Conservation (phyloP, 805 yeast genomes). For the Saccharomycopsis vini region DNA sequence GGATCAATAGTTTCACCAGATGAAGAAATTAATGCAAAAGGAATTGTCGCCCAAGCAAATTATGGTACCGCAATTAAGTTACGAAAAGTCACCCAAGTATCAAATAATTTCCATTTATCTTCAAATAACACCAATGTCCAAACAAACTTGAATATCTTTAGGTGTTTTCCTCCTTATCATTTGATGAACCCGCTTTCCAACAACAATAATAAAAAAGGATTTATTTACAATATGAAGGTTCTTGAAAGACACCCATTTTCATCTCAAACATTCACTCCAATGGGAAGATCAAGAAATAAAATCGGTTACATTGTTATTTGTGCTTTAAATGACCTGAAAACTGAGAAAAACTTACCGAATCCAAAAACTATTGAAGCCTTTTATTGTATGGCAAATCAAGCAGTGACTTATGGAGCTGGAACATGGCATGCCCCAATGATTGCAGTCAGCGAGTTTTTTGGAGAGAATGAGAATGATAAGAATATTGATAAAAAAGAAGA, state of each 20-base stretch:
- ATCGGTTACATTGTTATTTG: conserved; percentile 72
- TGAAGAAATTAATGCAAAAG: conserved; percentile 9
- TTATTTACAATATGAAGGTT: conserved; percentile 48
- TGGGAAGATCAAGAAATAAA: conserved; percentile 62
- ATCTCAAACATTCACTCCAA: conserved; percentile 85
- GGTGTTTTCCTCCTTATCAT: conserved; percentile 72
- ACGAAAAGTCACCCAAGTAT: conserved; percentile 60
- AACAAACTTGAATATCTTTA: conserved; percentile 74
- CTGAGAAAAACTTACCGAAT: conserved; percentile 46
- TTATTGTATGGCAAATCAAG: conserved; percentile 70
- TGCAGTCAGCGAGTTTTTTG: conserved; percentile 28
- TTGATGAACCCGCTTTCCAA: conserved; percentile 28
- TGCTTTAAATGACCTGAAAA: conserved; percentile 39
- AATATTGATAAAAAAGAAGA: conserved; percentile 52
- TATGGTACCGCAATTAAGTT: conserved; percentile 90
- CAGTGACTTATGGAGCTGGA: conserved; percentile 76
- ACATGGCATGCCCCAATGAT: conserved; percentile 98
- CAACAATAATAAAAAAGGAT: conserved; percentile 5
- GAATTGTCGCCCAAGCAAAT: conserved; percentile 43
- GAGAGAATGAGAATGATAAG: conserved; percentile 35
- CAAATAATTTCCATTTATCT: conserved; percentile 43
- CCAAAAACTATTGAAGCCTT: conserved; percentile 56
- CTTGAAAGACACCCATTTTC: conserved; percentile 85
- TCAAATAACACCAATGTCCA: conserved; percentile 28
- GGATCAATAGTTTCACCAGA: conserved; percentile 18